Conservation (phyloP, 805 yeast genomes). For the Torulaspora delbrueckii region DNA sequence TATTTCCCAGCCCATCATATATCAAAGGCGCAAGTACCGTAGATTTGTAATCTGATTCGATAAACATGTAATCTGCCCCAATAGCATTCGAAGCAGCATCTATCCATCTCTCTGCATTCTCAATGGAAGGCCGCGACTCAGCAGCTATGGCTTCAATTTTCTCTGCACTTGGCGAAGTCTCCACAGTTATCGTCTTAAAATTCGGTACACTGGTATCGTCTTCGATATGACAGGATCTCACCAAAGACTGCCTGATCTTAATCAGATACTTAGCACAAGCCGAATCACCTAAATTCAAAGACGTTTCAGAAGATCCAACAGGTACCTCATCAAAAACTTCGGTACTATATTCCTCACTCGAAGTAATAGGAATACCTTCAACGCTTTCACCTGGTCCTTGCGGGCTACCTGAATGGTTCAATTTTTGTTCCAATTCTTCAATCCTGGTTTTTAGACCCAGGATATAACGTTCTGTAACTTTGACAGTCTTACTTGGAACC, state of each 20-base stretch:
- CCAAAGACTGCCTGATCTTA: constrained; percentile 12
- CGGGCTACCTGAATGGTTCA: not conserved
- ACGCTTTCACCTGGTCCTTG: not conserved
- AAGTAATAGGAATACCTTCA: not conserved
- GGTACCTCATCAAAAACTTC: not conserved
- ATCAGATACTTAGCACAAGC: constrained; percentile 16
- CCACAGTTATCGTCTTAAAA: constrained; percentile 7
- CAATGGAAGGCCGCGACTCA: constrained; percentile 12
- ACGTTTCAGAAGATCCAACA: constrained; percentile 1
- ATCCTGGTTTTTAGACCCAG: constrained; percentile 14
- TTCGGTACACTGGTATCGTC: constrained; percentile 1
- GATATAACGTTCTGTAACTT: constrained; percentile 17
- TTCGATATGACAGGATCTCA: constrained; percentile 8
- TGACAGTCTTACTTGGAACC: constrained; percentile 13
- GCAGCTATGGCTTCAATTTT: constrained; percentile 6
- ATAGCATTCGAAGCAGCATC: constrained; percentile 11
- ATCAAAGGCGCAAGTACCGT: constrained; percentile 5
- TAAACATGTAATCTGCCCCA: constrained; percentile 22
- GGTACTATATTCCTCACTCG: not conserved
- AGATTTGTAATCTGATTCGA: constrained; percentile 13
- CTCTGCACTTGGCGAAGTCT: constrained; percentile 7
- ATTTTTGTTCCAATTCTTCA: constrained; percentile 11
- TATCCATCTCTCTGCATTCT: constrained; percentile 14
- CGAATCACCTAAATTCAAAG: constrained; percentile 12
- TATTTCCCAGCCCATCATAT: constrained; percentile 3